These are phyloP conservation scores for Aspergillus sp. DNA, from an alignment of 2,329 filamentous ascomycete species.

Conservation along the genomic window DNA sequence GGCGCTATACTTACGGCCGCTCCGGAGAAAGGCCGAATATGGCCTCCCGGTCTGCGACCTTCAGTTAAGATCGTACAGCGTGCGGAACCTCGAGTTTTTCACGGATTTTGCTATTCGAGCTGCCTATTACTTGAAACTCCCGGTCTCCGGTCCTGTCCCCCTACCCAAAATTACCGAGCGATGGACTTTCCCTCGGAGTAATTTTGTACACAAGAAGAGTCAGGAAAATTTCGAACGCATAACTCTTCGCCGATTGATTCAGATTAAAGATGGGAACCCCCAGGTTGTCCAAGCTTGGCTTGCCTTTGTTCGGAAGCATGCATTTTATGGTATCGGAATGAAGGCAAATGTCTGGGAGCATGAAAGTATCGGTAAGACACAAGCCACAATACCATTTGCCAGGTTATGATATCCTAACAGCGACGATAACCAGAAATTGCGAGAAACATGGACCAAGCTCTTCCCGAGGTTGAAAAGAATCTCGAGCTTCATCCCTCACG, in stretches of 20 bases:
- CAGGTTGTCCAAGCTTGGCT: constrained; percentile 90
- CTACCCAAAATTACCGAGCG: constrained; percentile 83
- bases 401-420: neutral
- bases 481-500: constrained; percentile 42
- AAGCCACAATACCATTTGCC: neutral
- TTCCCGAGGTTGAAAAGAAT: constrained; percentile 39
- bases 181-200: constrained; percentile 87
- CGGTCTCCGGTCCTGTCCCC: constrained; percentile 80
- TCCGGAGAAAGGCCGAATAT: constrained; percentile 71
- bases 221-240: constrained; percentile 98
- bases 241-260: constrained; percentile 80
- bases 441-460: constrained; percentile 40
- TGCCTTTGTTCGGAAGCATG: constrained; percentile 86
- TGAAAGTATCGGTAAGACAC: constrained; percentile 63
- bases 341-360: constrained; percentile 98
- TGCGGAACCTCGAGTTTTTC: constrained; percentile 91
- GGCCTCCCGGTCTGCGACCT: constrained; percentile 86
- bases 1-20: constrained; percentile 79
- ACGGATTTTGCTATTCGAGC: constrained; percentile 91
- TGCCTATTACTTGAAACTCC: constrained; percentile 88
- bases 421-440: constrained; percentile 34
- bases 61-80: constrained; percentile 86
- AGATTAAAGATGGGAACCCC: constrained; percentile 87
- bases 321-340: constrained; percentile 96
- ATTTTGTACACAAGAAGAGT: constrained; percentile 95